These are phyloP conservation scores for Tympanopsis confertula DNA, from an alignment of 2,329 filamentous ascomycete genomes.

Conservation along the genomic window DNA sequence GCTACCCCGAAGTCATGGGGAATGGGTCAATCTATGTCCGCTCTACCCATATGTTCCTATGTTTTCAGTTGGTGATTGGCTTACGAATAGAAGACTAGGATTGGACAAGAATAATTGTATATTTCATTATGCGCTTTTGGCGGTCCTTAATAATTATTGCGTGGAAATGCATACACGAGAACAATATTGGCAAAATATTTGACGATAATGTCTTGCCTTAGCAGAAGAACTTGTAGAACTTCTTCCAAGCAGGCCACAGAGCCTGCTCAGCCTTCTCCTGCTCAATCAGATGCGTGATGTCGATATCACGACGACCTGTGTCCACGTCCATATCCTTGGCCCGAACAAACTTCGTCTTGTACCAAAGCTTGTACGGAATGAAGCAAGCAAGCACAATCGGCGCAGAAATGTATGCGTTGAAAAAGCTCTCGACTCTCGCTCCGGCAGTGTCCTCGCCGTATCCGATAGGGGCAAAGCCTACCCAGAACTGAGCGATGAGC, in stretches of 20 bases:
- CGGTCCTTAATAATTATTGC: too few relatives aligned
- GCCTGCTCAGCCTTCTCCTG: slow-evolving; percentile 51
- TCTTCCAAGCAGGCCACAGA: slow-evolving; percentile 44
- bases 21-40: too few relatives aligned
- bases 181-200: too few relatives aligned
- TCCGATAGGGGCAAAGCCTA: slow-evolving; percentile 33
- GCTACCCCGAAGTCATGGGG: too few relatives aligned
- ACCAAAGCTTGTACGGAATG: slow-evolving; percentile 46
- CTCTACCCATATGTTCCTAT: too few relatives aligned
- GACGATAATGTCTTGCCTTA: too few relatives aligned
- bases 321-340: slow-evolving; percentile 53
- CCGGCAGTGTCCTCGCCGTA: slow-evolving; percentile 22
- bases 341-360: slow-evolving; percentile 41
- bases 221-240: slow-evolving; percentile 39
- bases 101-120: too few relatives aligned
- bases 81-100: too few relatives aligned
- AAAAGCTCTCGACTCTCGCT: slow-evolving; percentile 35
- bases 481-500: slow-evolving; percentile 50
- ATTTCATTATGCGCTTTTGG: too few relatives aligned
- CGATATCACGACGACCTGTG: slow-evolving; percentile 54
- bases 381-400: slow-evolving; percentile 38
- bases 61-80: too few relatives aligned
- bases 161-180: too few relatives aligned
- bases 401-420: slow-evolving; percentile 35
- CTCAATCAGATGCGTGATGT: slow-evolving; percentile 46